Percentiles rank a stretch among this genome's conserved stretches.
phyloP scores from a whole-genome alignment of 2,329 filamentous ascomycete genomes.

The Sclerotinia nivalis region DNA sequence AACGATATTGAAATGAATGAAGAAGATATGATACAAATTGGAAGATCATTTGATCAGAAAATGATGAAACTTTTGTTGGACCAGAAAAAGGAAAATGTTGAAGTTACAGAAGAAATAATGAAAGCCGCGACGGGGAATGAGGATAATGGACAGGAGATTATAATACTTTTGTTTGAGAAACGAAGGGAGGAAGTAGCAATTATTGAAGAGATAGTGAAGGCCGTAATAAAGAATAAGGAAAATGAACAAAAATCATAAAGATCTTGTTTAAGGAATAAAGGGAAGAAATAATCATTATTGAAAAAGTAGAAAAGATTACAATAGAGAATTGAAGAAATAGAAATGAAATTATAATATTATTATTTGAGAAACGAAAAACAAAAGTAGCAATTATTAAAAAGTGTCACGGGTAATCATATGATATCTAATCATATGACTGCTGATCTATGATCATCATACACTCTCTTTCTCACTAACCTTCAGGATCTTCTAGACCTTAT shows the following conservation, averaged over 20 bases:
- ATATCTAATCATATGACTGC: too few species aligned
- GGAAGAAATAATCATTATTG: background rate
- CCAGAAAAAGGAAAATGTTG: fast-evolving
- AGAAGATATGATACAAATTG: background rate
- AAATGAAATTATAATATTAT: too few species aligned
- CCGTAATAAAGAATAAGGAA: fast-evolving
- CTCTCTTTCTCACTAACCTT: too few species aligned
- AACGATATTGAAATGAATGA: background rate
- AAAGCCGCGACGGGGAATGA: background rate
- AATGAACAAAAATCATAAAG: background rate
- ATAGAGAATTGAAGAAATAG: too few species aligned
- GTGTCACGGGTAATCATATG: too few species aligned
- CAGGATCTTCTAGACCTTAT: too few species aligned
- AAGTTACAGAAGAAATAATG: background rate
- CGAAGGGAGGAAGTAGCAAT: background rate
- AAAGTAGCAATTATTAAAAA: too few species aligned
- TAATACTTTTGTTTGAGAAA: background rate
- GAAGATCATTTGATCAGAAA: background rate
- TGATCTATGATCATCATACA: too few species aligned
- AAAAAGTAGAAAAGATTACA: too few species aligned
- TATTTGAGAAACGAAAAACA: too few species aligned
- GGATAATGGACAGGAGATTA: fast-evolving
- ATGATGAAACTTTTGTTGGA: background rate
- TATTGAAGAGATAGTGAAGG: background rate
- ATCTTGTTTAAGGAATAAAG: background rate